Evolutionary conservation across 768 basidiomycete species (phyloP).

Genomic region (Phanerochaete carnosa): DNA sequence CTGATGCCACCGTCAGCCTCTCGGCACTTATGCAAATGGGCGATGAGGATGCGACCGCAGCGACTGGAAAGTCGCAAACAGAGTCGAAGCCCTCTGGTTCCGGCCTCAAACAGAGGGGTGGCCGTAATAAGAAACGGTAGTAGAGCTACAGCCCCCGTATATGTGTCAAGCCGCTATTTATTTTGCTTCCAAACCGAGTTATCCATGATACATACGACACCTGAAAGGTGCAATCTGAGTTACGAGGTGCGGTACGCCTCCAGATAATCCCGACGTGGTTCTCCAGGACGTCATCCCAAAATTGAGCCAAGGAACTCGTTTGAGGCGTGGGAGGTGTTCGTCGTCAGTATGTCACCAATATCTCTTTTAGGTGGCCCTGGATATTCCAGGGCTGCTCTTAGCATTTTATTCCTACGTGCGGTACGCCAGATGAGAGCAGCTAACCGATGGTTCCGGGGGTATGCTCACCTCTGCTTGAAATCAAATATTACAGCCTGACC

Average conservation of each 20-base stretch:
- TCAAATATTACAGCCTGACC: conserved; percentile 52
- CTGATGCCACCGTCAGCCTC: conserved; percentile 27
- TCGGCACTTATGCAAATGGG: conserved; percentile 39
- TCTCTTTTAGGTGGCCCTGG: neutral
- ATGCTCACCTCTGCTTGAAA: conserved; percentile 63
- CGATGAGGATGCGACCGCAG: conserved; percentile 34
- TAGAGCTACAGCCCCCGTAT: no score
- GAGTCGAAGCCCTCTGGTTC: conserved; percentile 15
- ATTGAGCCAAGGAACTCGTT: no score
- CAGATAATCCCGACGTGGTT: no score
- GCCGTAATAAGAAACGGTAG: conserved; percentile 32
- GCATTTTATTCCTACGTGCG: conserved; percentile 42
- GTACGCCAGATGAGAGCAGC: neutral
- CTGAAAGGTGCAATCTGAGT: no score
- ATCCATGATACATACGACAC: no score
- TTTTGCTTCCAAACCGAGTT: neutral
- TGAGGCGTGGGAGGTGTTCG: no score
- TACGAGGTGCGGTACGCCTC: no score
- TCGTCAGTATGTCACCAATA: neutral
- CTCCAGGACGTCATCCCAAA: no score
- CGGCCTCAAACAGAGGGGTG: conserved; percentile 24
- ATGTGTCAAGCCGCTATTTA: neutral
- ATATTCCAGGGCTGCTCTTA: conserved; percentile 58
- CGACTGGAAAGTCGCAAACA: conserved; percentile 7
- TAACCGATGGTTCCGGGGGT: neutral